phyloP scores from a whole-genome alignment of 352 stramenopile genomes.

The Phytopythium delawarense region DNA sequence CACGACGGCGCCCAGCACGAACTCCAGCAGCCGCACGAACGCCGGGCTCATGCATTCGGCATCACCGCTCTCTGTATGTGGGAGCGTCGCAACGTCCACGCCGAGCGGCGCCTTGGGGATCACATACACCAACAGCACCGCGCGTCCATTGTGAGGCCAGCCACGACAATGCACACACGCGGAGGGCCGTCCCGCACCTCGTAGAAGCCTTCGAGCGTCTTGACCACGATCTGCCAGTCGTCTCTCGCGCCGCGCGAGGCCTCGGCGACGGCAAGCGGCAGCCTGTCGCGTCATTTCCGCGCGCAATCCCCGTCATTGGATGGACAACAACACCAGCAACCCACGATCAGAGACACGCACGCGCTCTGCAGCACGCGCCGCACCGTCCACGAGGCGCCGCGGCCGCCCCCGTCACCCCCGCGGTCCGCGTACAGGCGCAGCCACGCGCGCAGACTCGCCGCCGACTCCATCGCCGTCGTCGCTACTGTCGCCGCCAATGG shows the following conservation, averaged over 20 bases:
- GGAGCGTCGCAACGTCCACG: conserved; percentile 19
- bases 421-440: conserved; percentile 20
- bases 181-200: conserved; percentile 23
- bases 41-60: conserved; percentile 9
- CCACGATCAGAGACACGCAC: conserved; percentile 9
- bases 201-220: conserved; percentile 47
- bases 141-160: not conserved
- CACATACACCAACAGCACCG: not conserved
- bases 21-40: conserved; percentile 28
- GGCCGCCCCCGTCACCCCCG: not conserved
- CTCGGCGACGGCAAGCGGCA: not conserved
- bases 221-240: conserved; percentile 9
- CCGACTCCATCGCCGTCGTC: not conserved
- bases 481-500: not conserved
- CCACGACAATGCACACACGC: not conserved
- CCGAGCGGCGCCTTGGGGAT: not conserved
- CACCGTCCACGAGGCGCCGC: conserved; percentile 2
- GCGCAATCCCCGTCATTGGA: not conserved
- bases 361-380: conserved; percentile 14
- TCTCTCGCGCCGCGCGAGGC: not conserved
- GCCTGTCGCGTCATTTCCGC: not conserved
- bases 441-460: conserved; percentile 33
- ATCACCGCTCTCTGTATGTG: conserved; percentile 1
- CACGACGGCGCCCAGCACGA: conserved; percentile 46
- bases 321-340: not conserved